phyloP scores from a whole-genome alignment of 2,329 filamentous ascomycete genomes.

The Exophiala sp. region DNA sequence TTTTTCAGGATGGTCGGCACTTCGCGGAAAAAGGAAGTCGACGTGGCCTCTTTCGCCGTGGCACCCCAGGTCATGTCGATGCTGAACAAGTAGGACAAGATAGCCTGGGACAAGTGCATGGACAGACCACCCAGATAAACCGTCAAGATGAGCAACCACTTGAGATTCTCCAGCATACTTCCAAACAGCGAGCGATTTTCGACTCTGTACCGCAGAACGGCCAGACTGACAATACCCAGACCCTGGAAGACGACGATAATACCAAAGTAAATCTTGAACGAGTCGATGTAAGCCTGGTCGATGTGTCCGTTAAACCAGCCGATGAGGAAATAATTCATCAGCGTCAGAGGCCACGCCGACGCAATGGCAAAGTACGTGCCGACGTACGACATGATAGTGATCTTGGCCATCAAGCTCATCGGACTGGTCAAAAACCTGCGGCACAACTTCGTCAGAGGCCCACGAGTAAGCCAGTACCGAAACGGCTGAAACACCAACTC shows the following conservation, averaged over 20 bases:
- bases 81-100: slow-evolving; percentile 78
- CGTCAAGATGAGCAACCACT: slow-evolving; percentile 61
- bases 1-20: slow-evolving; percentile 72
- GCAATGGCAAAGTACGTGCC: slow-evolving; percentile 71
- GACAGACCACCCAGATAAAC: slow-evolving; percentile 83
- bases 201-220: slow-evolving; percentile 61
- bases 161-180: slow-evolving; percentile 57
- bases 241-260: slow-evolving; percentile 64
- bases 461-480: slow-evolving; percentile 66
- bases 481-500: slow-evolving; percentile 78
- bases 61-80: slow-evolving; percentile 83
- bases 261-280: slow-evolving; percentile 61
- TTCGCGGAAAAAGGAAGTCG: slow-evolving; percentile 80
- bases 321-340: slow-evolving; percentile 67
- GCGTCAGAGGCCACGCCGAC: slow-evolving; percentile 61
- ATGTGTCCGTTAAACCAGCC: slow-evolving; percentile 68
- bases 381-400: slow-evolving; percentile 69
- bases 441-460: slow-evolving; percentile 78
- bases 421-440: slow-evolving; percentile 67
- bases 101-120: slow-evolving; percentile 74
- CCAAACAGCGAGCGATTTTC: slow-evolving; percentile 51
- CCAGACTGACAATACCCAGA: slow-evolving; percentile 60
- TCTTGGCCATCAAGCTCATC: slow-evolving; percentile 58
- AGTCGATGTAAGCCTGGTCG: slow-evolving; percentile 65
- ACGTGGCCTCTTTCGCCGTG: slow-evolving; percentile 71